Evolutionary conservation across 371 early-diverging fungal genomes (phyloP), one percentile per base, ranked within the genome.

Genomic region (Spiromyces aspiralis): DNA sequence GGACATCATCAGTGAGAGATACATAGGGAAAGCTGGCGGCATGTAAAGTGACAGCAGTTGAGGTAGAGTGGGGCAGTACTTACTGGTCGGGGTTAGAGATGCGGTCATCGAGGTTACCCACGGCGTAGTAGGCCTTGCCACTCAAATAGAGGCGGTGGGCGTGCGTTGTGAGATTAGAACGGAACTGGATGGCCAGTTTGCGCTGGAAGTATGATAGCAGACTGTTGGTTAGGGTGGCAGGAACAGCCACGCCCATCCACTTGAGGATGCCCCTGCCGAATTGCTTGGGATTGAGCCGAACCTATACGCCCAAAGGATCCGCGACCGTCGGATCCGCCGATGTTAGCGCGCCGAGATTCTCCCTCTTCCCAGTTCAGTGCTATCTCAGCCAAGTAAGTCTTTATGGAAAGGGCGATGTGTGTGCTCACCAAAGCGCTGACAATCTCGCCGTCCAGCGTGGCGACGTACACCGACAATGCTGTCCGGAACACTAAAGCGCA

Each of bases 171-270:
- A 87, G 62, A 27, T 86, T 76, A 53, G 74, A 73, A 47, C 88
- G 75, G 79, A 88, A 85, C 43, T 78, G 64, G 45, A 87, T 64
- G 6, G 84, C 73, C 53, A 88, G 70, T 27, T 76, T 75, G 61
- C 59, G 51, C 52, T 70, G 65, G 50, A 52, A 65, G 47, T 53
- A 76, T 57, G 43, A 68, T 35, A 63, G 55, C 48, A 93, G 86
- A 65, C 86, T 85, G 69, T 95, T 95, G 53, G 95, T 95, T 66
- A 87, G 88, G 19, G 94, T 93, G 1, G 95, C 94, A 10, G 95
- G 95, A 22, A 95, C 72, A 10, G 93, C 87, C 27, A 93, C 83
- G 10, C 77, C 73, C 82, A 95, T 89, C 88, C 91, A 95, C 73
- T 80, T 84, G 26, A 72, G 68, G 46, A 95, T 75, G 10, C 87